A percentile compares a stretch with the other conserved stretches of the same genome.
Evolutionary conservation across 495 filamentous ascomycete species (phyloP).

Genomic region (Saxophila tyrrhenica): DNA sequence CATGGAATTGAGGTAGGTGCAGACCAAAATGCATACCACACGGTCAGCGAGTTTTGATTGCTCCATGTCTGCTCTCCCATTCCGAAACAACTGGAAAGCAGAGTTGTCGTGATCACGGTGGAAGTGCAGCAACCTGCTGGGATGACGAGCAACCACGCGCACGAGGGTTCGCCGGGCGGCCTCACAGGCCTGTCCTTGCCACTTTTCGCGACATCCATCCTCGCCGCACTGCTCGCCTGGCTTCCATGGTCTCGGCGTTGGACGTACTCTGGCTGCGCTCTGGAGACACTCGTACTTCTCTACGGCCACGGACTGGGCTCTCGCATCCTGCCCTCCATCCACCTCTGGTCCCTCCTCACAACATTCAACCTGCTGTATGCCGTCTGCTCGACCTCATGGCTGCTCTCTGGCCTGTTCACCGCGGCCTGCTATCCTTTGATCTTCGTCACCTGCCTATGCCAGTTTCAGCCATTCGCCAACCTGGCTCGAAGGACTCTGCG

Average conservation of each 20-base stretch:
- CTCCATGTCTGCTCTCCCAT: too few species aligned
- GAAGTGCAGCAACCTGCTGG: too few species aligned
- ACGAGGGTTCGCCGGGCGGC: too few species aligned
- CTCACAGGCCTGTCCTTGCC: not conserved
- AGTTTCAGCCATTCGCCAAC: slow-evolving; percentile 23
- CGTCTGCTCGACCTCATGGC: slow-evolving; percentile 32
- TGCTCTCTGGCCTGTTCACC: slow-evolving; percentile 27
- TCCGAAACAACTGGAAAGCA: too few species aligned
- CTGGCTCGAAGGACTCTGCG: slow-evolving; percentile 20
- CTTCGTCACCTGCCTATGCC: slow-evolving; percentile 25
- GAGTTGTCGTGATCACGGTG: too few species aligned
- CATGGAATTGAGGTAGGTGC: too few species aligned
- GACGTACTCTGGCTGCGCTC: slow-evolving; percentile 26
- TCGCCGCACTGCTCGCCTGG: not conserved
- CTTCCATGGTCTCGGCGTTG: slow-evolving; percentile 16
- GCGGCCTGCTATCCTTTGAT: slow-evolving; percentile 24
- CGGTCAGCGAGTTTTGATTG: too few species aligned
- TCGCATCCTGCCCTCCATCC: slow-evolving; percentile 26
- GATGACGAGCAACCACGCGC: too few species aligned
- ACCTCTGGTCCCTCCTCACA: slow-evolving; percentile 29
- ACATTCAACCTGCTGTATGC: slow-evolving; percentile 30
- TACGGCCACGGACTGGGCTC: slow-evolving; percentile 22
- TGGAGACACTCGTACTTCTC: slow-evolving; percentile 25
- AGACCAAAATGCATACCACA: too few species aligned
- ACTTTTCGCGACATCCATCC: not conserved